Conservation (phyloP, 108 stramenopile species). For the Skeletonema potamos region DNA sequence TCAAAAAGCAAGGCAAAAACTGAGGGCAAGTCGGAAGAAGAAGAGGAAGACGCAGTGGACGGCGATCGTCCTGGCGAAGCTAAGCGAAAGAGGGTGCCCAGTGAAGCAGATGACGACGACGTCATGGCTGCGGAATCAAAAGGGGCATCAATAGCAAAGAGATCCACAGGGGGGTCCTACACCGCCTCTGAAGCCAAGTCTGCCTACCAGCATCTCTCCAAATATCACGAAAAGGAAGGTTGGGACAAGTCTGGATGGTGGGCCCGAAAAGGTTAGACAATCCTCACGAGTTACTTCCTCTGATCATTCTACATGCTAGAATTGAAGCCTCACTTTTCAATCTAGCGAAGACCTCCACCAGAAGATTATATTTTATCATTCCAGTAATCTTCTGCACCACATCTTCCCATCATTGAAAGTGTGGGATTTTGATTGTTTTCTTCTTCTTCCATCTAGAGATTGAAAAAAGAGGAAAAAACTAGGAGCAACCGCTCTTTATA, state of each 20-base stretch:
- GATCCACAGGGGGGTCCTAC: slow-evolving; percentile 48
- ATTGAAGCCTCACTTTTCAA: background rate
- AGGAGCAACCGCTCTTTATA: background rate
- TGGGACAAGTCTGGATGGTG: slow-evolving; percentile 89
- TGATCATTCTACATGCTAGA: background rate
- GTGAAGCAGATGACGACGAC: slow-evolving; percentile 20
- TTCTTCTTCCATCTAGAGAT: background rate
- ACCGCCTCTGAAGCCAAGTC: slow-evolving; percentile 65
- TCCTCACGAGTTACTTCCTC: background rate
- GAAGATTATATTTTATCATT: background rate
- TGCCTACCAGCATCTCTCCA: slow-evolving; percentile 81
- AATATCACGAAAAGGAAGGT: slow-evolving; percentile 87
- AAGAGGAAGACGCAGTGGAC: slow-evolving; percentile 13
- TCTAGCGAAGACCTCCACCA: background rate
- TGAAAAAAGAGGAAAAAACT: background rate
- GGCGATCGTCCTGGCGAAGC: slow-evolving; percentile 7
- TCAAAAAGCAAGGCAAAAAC: slow-evolving; percentile 25
- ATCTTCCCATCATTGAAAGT: background rate
- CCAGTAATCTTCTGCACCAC: background rate
- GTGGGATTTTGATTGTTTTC: background rate
- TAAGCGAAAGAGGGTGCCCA: slow-evolving; percentile 36
- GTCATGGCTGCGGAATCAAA: slow-evolving; percentile 1
- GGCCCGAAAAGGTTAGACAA: slow-evolving; percentile 67
- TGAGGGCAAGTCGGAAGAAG: slow-evolving; percentile 21
- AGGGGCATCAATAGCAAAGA: slow-evolving; percentile 7